Base-by-base conservation (phyloP, 2,329 filamentous ascomycete species). In the Xylariaceae sp. region DNA sequence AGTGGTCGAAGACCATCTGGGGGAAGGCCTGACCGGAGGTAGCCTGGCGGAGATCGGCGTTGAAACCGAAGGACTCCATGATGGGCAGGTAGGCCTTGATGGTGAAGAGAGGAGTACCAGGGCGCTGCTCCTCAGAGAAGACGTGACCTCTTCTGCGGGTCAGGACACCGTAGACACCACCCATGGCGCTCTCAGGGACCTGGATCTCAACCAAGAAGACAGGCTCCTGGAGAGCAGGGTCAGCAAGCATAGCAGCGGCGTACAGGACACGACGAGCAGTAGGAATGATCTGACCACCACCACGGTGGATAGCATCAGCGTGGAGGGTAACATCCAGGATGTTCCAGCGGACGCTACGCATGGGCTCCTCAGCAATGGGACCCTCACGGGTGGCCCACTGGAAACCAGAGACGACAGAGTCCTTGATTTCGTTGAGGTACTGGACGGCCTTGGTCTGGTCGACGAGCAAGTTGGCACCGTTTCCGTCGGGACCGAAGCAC, bases 391-490 rank as follows among this genome's bases (percentile, higher is more conserved):
- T 91, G 70, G 94, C 94, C 94, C 94, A 99, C 82, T 99, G 94
- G 92, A 99, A 99, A 88, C 94, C 94, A 71, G 94, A 97, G 75
- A 97, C 92, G 71, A 97, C 88, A 64, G 93, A 97, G 77, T 99
- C 94, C 90, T 99, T 99, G 88, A 99, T 99, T 90, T 99, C 94
- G 84, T 91, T 94, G 75, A 99, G 86, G 88, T 97, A 99, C 85
- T 99, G 94, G 69, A 99, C 94, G 72, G 94, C 94, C 90, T 97
- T 99, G 85, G 93, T 97, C 88, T 97, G 94, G 82, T 99, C 94
- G 75, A 99, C 88, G 72, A 99, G 84, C 85, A 99, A 82, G 88
- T 99, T 99, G 86, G 94, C 88, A 79, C 94, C 94, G 75, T 83
- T 94, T 77, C 92, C 96, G 80, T 99, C 94, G 73, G 94, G 94